Base-by-base conservation (phyloP, 2,329 filamentous ascomycete genomes). In the Nothophoma quercina region DNA sequence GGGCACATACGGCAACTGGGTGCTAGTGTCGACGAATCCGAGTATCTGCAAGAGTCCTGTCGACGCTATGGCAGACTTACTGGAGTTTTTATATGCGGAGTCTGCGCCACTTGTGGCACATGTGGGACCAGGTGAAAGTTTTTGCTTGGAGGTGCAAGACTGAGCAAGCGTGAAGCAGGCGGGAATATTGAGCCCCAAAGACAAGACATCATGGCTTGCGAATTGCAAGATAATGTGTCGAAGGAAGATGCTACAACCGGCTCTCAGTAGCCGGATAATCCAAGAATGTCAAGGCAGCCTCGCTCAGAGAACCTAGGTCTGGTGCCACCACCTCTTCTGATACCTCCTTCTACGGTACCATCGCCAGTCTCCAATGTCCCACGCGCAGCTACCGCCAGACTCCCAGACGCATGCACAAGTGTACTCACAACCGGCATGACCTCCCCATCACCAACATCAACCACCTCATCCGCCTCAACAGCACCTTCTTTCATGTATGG, bases 401-500 rank as follows among this genome's bases (percentile, higher is more conserved):
- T 43, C 0, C 68, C 69, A 42, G 50, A 54, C 1, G 46, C 13
- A 64, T 69, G 63, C 25, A 72, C 63, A 15, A 70, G 54, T 18
- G 61, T 60, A 7, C 53, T 59, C 3, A 64, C 62, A 36, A 70
- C 60, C 12, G 65, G 63, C 40, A 54, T 33, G 7, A 46, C 34
- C 2, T 18, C 22, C 4, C 36, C 64, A 1, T 36, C 49, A 0
- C 56, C 43, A 0, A 70, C 59, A 10, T 42, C 25, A 3, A 72
- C 35, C 15, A 63, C 63, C 29, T 70, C 60, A 54, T 76, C 73
- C 2, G 81, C 76, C 46, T 66, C 46, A n/a, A 75, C 57, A 6
- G 56, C 59, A 0, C 71, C 72, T 23, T 72, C 66, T 26, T 55
- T 63, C 29, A 50, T 12, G 23, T 59, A 65, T 28, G 73, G 66